Conservation (phyloP, 306 rosid species). For the Cyamopsis tetragonoloba region DNA sequence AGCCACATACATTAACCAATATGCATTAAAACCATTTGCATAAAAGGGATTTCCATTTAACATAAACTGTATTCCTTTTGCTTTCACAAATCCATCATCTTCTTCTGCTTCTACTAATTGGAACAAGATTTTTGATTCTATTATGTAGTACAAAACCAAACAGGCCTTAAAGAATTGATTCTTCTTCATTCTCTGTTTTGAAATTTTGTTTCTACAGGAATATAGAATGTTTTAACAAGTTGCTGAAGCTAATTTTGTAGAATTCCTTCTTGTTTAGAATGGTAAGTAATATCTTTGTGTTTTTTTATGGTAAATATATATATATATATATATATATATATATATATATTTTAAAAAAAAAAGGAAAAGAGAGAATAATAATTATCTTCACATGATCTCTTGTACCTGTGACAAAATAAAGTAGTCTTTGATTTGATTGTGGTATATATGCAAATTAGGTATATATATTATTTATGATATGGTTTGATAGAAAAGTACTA, state of each 20-base stretch:
- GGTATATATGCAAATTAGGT: too few relatives aligned
- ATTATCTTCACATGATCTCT: not conserved
- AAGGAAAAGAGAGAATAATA: not conserved
- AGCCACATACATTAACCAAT: slow-evolving; percentile 85
- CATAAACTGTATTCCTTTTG: slow-evolving; percentile 62
- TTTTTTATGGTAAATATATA: not conserved
- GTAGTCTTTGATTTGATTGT: too few relatives aligned
- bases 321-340: too few relatives aligned
- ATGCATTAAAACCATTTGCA: slow-evolving; percentile 87
- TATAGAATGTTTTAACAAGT: too few relatives aligned
- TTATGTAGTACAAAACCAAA: slow-evolving; percentile 23
- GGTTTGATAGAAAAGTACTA: too few relatives aligned
- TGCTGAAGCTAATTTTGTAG: too few relatives aligned
- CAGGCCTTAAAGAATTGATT: slow-evolving; percentile 24
- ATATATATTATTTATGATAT: too few relatives aligned
- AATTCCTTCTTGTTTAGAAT: too few relatives aligned
- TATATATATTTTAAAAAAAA: too few relatives aligned
- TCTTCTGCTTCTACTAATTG: slow-evolving; percentile 41
- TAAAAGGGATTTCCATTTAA: slow-evolving; percentile 71
- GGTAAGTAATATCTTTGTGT: too few relatives aligned
- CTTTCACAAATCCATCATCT: slow-evolving; percentile 60
- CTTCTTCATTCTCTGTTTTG: slow-evolving; percentile 31
- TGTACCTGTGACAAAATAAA: too few relatives aligned
- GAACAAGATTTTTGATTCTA: not conserved
- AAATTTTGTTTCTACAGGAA: too few relatives aligned